Evolutionary conservation across 2,329 filamentous ascomycete species (phyloP).

Genomic region (Emmonsiellopsis sp.): DNA sequence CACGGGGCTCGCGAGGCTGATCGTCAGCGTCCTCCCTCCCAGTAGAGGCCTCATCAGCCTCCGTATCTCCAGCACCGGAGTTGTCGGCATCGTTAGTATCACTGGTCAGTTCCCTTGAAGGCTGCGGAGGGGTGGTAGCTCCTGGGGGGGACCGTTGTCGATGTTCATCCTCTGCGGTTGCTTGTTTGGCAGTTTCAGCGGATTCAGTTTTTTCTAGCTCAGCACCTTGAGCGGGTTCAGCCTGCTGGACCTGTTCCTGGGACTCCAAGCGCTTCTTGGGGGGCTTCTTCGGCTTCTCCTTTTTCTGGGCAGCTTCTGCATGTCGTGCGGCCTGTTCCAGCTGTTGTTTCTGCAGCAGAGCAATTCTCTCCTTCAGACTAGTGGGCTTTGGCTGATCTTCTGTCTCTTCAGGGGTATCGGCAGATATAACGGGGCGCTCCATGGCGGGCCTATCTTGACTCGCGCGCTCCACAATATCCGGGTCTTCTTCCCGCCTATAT

Average conservation of each 20-base stretch:
- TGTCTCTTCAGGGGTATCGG: conserved; percentile 34
- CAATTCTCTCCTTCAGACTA: conserved; percentile 91
- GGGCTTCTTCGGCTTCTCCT: conserved; percentile 77
- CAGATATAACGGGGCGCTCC: conserved; percentile 2
- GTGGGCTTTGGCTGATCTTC: conserved; percentile 82
- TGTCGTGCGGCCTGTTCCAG: conserved; percentile 77
- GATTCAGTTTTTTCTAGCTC: conserved; percentile 23
- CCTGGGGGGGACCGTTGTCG: conserved; percentile 23
- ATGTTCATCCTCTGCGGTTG: conserved; percentile 25
- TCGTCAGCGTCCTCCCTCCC: conserved; percentile 70
- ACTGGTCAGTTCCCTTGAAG: conserved; percentile 46
- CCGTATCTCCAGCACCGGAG: conserved; percentile 54
- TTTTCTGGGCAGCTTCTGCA: conserved; percentile 67
- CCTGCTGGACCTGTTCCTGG: conserved; percentile 17
- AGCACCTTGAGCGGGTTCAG: conserved; percentile 17
- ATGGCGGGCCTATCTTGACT: background rate
- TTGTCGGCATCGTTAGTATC: conserved; percentile 59
- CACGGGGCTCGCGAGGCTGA: conserved; percentile 19
- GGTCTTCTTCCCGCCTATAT: conserved; percentile 83
- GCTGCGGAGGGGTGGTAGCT: conserved; percentile 25
- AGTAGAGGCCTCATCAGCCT: conserved; percentile 53
- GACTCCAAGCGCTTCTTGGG: conserved; percentile 55
- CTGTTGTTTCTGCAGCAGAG: conserved; percentile 86
- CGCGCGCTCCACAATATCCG: conserved; percentile 35
- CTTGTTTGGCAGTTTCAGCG: conserved; percentile 25